Evolutionary conservation across 495 filamentous ascomycete species (phyloP), one percentile per base, ranked within the genome.

Genomic region (Annulohypoxylon bovei): DNA sequence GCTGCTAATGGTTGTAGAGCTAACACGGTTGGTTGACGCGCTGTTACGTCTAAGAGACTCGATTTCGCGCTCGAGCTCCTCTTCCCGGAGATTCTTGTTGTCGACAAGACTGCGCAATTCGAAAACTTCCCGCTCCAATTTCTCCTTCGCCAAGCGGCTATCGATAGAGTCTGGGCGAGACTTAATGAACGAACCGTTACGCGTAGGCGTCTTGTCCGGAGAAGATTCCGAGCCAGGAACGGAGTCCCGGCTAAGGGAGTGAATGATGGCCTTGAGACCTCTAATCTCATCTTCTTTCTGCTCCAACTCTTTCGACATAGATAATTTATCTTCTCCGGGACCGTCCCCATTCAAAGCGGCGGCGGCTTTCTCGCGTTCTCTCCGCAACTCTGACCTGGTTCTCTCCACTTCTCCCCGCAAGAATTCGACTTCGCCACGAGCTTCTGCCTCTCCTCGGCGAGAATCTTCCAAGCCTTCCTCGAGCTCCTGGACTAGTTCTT

Each of bases 391-490:
- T 27, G 94, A 86, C 64, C 94, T 89, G n/a, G 93, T 93, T 56
- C 95, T 82, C 77, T 99, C 95, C 0, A 99, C 96, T 76, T 99
- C 95, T 1, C 95, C 95, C 33, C 96, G 88, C 23, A 99, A 80
- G 78, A 98, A 98, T 75, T 99, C 95, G 4, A 98, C 96, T 76
- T 99, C 96, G 1, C 93, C 94, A 65, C 95, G 85, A 18, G 96
- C 95, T 82, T 99, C 95, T 0, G 96, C 94, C 78, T 99, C 96
- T n/a, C 96, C 96, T 27, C 95, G 87, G 49, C 95, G 86, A 25
- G 95, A 93, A 81, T 99, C 95, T 79, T 98, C 96, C 8, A 99
- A 84, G 1, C 95, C 95, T 75, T 99, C 96, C 77, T 99, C 95
- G 0, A 99, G 84, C 73, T 99, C 95, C 37, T 95, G 93, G 6